phyloP scores from a whole-genome alignment of 129 eudicot species.

The Smallanthus sonchifolius region DNA sequence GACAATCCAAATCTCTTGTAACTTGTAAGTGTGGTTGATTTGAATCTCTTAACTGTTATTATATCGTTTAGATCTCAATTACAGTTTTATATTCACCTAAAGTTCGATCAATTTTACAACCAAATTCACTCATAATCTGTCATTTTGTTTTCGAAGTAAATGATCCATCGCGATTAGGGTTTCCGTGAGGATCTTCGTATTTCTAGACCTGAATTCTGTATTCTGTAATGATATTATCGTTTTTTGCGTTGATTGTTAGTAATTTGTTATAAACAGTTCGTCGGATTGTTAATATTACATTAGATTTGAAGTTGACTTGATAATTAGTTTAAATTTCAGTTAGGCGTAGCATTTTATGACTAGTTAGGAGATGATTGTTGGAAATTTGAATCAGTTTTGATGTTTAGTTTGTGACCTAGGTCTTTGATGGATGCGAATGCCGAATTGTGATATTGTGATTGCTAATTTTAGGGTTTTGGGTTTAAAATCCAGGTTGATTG shows the following conservation, averaged over 20 bases:
- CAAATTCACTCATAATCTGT: neutral
- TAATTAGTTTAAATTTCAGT: neutral
- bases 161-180: neutral
- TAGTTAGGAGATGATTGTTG: constrained; percentile 5
- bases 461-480: constrained; percentile 7
- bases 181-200: constrained; percentile 1
- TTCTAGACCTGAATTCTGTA: neutral
- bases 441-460: neutral
- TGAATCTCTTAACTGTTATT: neutral
- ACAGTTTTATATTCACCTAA: neutral
- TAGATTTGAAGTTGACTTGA: neutral
- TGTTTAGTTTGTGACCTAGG: neutral
- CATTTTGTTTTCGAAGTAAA: neutral
- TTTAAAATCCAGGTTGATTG: constrained; percentile 24
- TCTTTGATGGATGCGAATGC: neutral
- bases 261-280: neutral
- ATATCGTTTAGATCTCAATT: constrained; percentile 1
- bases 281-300: neutral
- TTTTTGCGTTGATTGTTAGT: neutral
- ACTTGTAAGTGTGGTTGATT: constrained; percentile 15
- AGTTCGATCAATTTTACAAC: neutral
- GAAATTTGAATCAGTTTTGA: neutral
- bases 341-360: neutral
- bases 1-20: constrained; percentile 14
- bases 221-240: neutral